Percentiles rank a stretch among this genome's conserved stretches.
Conservation (phyloP, 1,139 yeast species). For the Entelexis sorbosivorans region DNA sequence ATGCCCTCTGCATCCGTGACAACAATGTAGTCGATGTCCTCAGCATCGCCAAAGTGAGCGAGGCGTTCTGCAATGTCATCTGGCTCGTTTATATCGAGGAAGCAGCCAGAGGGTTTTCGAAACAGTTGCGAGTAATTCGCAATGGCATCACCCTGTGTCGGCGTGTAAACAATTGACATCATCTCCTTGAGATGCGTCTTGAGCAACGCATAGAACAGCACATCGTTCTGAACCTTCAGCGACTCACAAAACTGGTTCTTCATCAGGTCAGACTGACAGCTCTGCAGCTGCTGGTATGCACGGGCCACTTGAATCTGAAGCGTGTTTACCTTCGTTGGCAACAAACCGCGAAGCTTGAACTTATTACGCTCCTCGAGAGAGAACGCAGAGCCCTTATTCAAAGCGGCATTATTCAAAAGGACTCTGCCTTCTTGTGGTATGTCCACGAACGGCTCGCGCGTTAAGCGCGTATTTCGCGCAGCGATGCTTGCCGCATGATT, state of each 20-base stretch:
- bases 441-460: slow-evolving; percentile 23
- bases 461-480: slow-evolving; percentile 11
- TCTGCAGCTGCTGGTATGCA: slow-evolving; percentile 73
- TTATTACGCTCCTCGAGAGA: slow-evolving; percentile 68
- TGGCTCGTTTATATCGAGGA: slow-evolving; percentile 72
- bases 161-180: slow-evolving; percentile 88
- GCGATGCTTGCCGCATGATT: slow-evolving; percentile 1
- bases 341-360: slow-evolving; percentile 74
- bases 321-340: slow-evolving; percentile 73
- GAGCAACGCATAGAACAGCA: slow-evolving; percentile 74
- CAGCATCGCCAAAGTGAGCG: slow-evolving; percentile 68
- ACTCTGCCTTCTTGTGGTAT: slow-evolving; percentile 24
- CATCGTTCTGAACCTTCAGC: slow-evolving; percentile 84
- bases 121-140: slow-evolving; percentile 84
- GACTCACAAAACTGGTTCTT: slow-evolving; percentile 88
- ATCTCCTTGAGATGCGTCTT: slow-evolving; percentile 80
- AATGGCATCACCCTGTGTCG: slow-evolving; percentile 96
- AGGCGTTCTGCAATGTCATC: slow-evolving; percentile 36
- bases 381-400: slow-evolving; percentile 92
- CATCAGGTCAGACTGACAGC: slow-evolving; percentile 70
- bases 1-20: slow-evolving; percentile 95
- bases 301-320: slow-evolving; percentile 79
- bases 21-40: slow-evolving; percentile 87
- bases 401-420: slow-evolving; percentile 63
- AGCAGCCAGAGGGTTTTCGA: slow-evolving; percentile 92